Evolutionary conservation across 73 alveolate species (phyloP).

Genomic region (Tetrahymena borealis): DNA sequence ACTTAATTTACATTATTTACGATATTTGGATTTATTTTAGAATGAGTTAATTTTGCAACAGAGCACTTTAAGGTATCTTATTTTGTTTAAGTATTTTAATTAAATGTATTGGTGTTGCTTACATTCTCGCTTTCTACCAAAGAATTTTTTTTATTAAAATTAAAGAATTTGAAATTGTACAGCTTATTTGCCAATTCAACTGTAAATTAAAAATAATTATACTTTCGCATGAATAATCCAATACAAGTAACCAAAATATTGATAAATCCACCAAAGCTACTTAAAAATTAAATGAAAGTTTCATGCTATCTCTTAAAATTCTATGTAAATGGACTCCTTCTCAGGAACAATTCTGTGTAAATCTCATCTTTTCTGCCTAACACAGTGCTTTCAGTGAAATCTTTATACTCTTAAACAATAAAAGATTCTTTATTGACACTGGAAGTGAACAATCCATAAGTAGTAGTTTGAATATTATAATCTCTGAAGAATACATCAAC

Average conservation of each 20-base stretch:
- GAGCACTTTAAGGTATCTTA: no score
- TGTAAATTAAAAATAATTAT: background rate
- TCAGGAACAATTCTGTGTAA: background rate
- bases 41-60: no score
- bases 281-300: background rate
- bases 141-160: background rate
- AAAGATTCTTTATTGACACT: background rate
- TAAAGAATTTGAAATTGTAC: background rate
- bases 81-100: no score
- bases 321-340: background rate
- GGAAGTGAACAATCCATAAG: background rate
- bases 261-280: background rate
- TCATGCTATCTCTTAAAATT: background rate
- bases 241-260: background rate
- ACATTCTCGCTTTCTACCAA: background rate
- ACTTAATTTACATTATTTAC: no score
- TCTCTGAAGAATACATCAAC: background rate
- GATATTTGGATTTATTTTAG: no score
- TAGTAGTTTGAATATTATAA: background rate
- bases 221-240: background rate
- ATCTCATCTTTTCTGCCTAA: background rate
- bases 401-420: background rate
- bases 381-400: background rate
- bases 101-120: no score
- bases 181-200: background rate